These are phyloP conservation scores for Trichoderma lentiforme DNA, from an alignment of 2,329 filamentous ascomycete genomes.

Conservation along the genomic window DNA sequence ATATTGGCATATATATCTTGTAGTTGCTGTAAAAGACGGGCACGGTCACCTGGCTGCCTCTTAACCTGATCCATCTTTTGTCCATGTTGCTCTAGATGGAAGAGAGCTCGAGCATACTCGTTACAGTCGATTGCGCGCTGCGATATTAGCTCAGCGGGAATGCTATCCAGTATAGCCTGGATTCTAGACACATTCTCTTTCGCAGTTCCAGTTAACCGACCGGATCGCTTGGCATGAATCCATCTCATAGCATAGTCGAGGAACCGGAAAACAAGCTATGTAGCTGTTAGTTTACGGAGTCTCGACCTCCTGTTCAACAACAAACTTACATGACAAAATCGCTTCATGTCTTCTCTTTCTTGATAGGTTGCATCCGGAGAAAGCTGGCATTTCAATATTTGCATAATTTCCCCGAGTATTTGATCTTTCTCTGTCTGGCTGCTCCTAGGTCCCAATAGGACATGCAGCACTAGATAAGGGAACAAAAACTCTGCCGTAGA, in stretches of 20 bases:
- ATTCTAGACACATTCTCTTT: slow-evolving; percentile 50
- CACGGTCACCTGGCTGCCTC: slow-evolving; percentile 49
- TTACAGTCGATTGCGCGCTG: slow-evolving; percentile 88
- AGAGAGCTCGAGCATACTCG: slow-evolving; percentile 86
- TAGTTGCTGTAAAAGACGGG: slow-evolving; percentile 69
- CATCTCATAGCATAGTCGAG: slow-evolving; percentile 90
- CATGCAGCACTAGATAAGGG: slow-evolving; percentile 81
- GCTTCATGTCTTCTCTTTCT: slow-evolving; percentile 71
- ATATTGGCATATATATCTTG: slow-evolving; percentile 97
- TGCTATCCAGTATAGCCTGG: slow-evolving; percentile 52
- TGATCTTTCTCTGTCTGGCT: slow-evolving; percentile 60
- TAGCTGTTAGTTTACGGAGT: slow-evolving; percentile 22
- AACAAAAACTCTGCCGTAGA: slow-evolving; percentile 84
- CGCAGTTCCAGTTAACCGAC: slow-evolving; percentile 35
- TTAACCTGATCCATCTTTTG: slow-evolving; percentile 46
- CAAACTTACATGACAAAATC: slow-evolving; percentile 75
- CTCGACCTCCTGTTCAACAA: neutral
- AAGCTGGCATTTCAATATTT: slow-evolving; percentile 64
- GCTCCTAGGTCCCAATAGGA: slow-evolving; percentile 66
- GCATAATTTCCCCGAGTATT: slow-evolving; percentile 69
- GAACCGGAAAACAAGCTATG: slow-evolving; percentile 78
- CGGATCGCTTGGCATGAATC: slow-evolving; percentile 67
- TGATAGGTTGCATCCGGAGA: slow-evolving; percentile 50
- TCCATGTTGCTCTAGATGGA: slow-evolving; percentile 92
- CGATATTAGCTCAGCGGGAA: slow-evolving; percentile 73